Evolutionary conservation across 2,329 filamentous ascomycete species (phyloP), one percentile per base, ranked within the genome.

Genomic region (Lojkania enalia): DNA sequence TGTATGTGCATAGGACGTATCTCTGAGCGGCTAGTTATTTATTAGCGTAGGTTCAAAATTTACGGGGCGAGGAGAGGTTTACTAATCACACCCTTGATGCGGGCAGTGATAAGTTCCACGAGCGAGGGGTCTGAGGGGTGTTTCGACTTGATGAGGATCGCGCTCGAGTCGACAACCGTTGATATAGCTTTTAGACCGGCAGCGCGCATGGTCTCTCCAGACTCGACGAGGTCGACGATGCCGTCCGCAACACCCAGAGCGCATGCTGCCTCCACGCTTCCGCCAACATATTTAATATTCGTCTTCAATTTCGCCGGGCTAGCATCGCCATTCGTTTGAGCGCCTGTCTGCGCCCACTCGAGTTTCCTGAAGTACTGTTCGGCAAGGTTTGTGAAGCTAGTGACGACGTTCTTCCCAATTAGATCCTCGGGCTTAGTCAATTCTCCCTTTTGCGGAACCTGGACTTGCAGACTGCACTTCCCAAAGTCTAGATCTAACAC

Each of bases 161-260:
- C 91, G 14, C 86, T 88, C 43, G 87, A 91, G 45, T 90, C 85
- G 39, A 96, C 81, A 19, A 99, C 90, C 2, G 94, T 99, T 60
- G 94, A 90, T 60, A 97, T 96, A 44, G 92, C 86, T 74, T 90
- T 91, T 39, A 99, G 80, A 18, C 94, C 94, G 32, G 92, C 92
- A 15, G 92, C 94, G 64, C 88, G 87, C 94, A 99, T 99, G 0
- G 94, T 99, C 73, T 97, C 92, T 44, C 94, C 94, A 15, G 94
- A 97, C 77, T 99, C 92, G 66, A 99, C 94, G 46, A 99, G 84
- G 74, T 99, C 94, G 35, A 99, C 90, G 68, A 99, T 96, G 39
- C 92, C 94, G 68, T 97, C 92, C 32, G 94, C 94, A 20, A 97
- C 91, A 41, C 94, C 94, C 42, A 99, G 77, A 15, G 94, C 92